These are phyloP conservation scores for Stagonosporopsis rhizophila DNA, from an alignment of 2,329 filamentous ascomycete genomes.

Conservation along the genomic window DNA sequence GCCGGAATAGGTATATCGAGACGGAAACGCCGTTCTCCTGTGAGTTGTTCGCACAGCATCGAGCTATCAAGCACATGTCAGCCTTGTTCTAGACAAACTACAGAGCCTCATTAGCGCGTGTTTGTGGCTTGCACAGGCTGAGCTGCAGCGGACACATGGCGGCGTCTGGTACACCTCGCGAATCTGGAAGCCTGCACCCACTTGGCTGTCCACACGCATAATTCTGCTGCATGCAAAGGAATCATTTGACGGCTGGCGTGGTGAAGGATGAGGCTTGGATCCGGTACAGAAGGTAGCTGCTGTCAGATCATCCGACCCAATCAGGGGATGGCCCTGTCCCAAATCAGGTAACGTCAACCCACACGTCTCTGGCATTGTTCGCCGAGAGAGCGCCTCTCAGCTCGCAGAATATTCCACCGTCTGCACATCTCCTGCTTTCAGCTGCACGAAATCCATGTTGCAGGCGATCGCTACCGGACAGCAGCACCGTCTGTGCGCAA, in stretches of 20 bases:
- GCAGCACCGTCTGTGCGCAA: conserved; percentile 5
- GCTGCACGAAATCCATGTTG: conserved; percentile 7
- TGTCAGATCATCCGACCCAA: conserved; percentile 16
- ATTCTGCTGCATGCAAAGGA: conserved; percentile 1
- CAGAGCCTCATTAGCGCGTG: not conserved
- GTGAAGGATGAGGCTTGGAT: conserved; percentile 4
- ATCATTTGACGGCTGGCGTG: conserved; percentile 8
- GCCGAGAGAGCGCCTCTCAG: conserved; percentile 4
- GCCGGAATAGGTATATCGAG: not conserved
- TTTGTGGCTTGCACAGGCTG: conserved; percentile 9
- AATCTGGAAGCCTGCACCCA: conserved; percentile 1
- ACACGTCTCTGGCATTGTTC: not conserved
- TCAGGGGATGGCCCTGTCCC: not conserved
- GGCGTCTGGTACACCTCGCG: not conserved
- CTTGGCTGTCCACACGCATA: conserved; percentile 1
- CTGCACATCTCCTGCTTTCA: conserved; percentile 5
- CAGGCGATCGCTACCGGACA: not conserved
- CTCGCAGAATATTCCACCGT: conserved; percentile 6
- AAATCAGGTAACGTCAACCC: not conserved
- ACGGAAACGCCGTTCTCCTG: conserved; percentile 14
- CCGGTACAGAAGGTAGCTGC: not conserved
- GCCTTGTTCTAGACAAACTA: conserved; percentile 1
- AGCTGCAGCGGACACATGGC: conserved; percentile 2
- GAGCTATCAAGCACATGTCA: conserved; percentile 11
- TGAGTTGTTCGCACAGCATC: conserved; percentile 5